Evolutionary conservation across 345 rosid species (phyloP).

Genomic region (Physaria fendleri): DNA sequence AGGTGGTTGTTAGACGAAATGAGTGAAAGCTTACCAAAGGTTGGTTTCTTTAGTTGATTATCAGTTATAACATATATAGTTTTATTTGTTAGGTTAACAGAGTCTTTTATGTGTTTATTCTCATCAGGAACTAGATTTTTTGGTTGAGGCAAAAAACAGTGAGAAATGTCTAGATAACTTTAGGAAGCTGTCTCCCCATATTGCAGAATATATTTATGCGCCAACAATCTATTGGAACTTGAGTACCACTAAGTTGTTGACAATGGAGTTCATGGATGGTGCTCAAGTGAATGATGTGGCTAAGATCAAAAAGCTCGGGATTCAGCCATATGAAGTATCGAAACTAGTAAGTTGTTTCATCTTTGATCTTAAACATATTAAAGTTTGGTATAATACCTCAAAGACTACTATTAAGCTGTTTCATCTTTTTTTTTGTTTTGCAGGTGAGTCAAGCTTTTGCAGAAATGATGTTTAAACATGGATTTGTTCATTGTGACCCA

Average conservation of each 20-base stretch:
- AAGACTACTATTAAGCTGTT: not conserved
- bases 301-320: slow-evolving; percentile 61
- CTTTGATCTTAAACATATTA: slow-evolving; percentile 3
- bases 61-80: not conserved
- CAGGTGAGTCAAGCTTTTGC: slow-evolving; percentile 89
- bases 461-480: slow-evolving; percentile 97
- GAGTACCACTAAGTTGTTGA: slow-evolving; percentile 78
- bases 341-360: slow-evolving; percentile 56
- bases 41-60: slow-evolving; percentile 31
- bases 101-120: not conserved
- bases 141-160: slow-evolving; percentile 84
- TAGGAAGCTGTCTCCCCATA: slow-evolving; percentile 77
- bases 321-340: slow-evolving; percentile 70
- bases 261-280: slow-evolving; percentile 96
- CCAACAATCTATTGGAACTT: slow-evolving; percentile 78
- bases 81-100: not conserved
- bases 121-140: slow-evolving; percentile 81
- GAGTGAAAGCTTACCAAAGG: slow-evolving; percentile 87
- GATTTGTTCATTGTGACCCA: slow-evolving; percentile 98
- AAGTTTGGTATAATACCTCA: not conserved
- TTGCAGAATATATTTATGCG: slow-evolving; percentile 75
- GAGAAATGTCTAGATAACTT: slow-evolving; percentile 87
- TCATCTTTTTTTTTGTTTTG: too few relatives aligned
- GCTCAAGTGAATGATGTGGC: slow-evolving; percentile 75
- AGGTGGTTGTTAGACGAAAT: slow-evolving; percentile 96